phyloP scores from a whole-genome alignment of 2,329 filamentous ascomycete genomes.

The Periconia digitata region DNA sequence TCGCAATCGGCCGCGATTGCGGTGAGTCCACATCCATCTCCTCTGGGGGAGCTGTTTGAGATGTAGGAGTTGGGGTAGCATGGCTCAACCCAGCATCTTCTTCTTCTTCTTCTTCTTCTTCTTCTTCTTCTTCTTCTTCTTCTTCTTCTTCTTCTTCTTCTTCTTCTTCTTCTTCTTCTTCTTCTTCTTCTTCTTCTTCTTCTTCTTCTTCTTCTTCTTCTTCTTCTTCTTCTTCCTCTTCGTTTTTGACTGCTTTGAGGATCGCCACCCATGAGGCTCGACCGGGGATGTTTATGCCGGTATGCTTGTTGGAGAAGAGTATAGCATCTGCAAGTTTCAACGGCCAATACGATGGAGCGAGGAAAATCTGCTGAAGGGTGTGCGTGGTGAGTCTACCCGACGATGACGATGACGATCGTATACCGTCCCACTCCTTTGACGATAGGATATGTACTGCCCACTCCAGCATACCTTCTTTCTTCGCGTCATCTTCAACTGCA shows the following conservation, averaged over 20 bases:
- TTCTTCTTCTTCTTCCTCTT: slow-evolving; percentile 5
- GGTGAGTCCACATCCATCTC: slow-evolving; percentile 4
- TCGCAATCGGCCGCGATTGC: background rate
- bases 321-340: slow-evolving; percentile 37
- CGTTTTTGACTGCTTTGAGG: slow-evolving; percentile 31
- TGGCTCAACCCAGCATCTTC: too few species aligned
- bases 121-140: too few species aligned
- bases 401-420: too few species aligned
- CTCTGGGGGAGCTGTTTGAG: background rate
- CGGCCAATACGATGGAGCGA: slow-evolving; percentile 42
- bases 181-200: too few species aligned
- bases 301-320: too few species aligned
- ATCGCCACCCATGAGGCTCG: slow-evolving; percentile 23
- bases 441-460: slow-evolving; percentile 55
- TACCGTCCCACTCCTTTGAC: slow-evolving; percentile 40
- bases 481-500: slow-evolving; percentile 26
- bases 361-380: slow-evolving; percentile 32
- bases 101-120: too few species aligned
- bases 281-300: slow-evolving; percentile 16
- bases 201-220: background rate
- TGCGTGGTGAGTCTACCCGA: slow-evolving; percentile 16
- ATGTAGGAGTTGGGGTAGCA: too few species aligned
- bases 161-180: too few species aligned
- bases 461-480: slow-evolving; percentile 48
- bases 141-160: too few species aligned